Conservation (phyloP, 169 alveolate species). For the Cryptosporidium felis region DNA sequence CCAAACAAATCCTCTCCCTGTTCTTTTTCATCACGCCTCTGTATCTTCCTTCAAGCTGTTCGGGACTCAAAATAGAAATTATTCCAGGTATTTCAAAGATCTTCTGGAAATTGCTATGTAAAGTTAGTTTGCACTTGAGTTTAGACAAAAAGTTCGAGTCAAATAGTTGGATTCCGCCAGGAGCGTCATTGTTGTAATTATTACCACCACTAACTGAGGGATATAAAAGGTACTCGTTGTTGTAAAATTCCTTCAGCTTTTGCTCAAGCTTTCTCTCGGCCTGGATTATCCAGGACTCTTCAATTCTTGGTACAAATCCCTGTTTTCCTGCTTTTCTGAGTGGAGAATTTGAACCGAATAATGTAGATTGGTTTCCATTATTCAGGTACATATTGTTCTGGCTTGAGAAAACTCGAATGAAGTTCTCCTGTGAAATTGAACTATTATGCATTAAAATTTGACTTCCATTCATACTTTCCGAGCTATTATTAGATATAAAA, state of each 20-base stretch:
- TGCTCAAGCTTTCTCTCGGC: constrained; percentile 14
- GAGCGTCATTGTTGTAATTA: no score
- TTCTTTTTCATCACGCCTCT: constrained; percentile 68
- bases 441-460: not conserved
- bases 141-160: constrained; percentile 21
- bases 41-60: constrained; percentile 53
- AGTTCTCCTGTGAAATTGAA: constrained; percentile 21
- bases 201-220: no score
- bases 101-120: constrained; percentile 20
- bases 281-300: not conserved
- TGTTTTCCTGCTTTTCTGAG: not conserved
- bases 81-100: constrained; percentile 34
- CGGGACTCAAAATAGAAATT: constrained; percentile 42
- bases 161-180: constrained; percentile 5
- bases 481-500: constrained; percentile 1
- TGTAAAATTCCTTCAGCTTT: no score
- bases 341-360: not conserved
- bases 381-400: not conserved
- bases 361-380: not conserved
- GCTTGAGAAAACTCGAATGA: constrained; percentile 14
- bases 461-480: not conserved
- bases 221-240: no score
- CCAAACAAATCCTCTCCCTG: constrained; percentile 32
- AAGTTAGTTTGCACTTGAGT: constrained; percentile 27
- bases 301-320: not conserved